Base-by-base conservation (phyloP, 805 yeast species). In the Schwanniomyces polymorphus region DNA sequence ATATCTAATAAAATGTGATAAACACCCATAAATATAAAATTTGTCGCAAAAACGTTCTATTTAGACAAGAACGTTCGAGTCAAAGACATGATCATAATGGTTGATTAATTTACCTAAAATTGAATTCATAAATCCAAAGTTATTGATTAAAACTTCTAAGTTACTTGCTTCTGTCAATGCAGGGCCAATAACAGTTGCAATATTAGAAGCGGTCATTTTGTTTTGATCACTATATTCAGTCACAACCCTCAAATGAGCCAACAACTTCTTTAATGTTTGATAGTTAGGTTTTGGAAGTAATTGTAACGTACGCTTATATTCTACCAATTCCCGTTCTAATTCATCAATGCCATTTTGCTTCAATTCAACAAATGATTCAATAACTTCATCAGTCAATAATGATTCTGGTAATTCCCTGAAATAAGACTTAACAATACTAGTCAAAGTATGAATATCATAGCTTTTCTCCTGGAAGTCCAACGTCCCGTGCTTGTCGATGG, bases 361-460 rank as follows among this genome's bases (percentile, higher is more conserved):
- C 43, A 76, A 63, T 2, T 55, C 54, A 31, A 77, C 77, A 57
- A 89, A 83, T 17, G 74, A 73, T 6, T 80, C 82, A 21, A 91
- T 78, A n/a, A 82, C 76, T 26, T 78, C 80, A 49, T 80, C 83
- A 0, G 92, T 81, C 39, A 91, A 77, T 29, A 90, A 67, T 2
- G 95, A 88, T 57, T 90, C 96, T 0, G 97, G 97, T 29, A 91
- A 70, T 55, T 90, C 97, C 57, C 97, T 78, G 55, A 91, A 69
- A 59, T 80, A 91, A 52, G 86, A 77, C 62, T 91, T 91, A 57
- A 91, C 85, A 56, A 95, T 84, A 27, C 96, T 94, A 1, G 97
- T 91, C 41, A 90, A 80, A 1, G 96, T 86, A 63, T 91, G 92
- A 38, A 88, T 80, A 63, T 88, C 97, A 59, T 84, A 84, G 74